Evolutionary conservation across 345 rosid genomes (phyloP).

Genomic region (Eucalyptus brandiana): DNA sequence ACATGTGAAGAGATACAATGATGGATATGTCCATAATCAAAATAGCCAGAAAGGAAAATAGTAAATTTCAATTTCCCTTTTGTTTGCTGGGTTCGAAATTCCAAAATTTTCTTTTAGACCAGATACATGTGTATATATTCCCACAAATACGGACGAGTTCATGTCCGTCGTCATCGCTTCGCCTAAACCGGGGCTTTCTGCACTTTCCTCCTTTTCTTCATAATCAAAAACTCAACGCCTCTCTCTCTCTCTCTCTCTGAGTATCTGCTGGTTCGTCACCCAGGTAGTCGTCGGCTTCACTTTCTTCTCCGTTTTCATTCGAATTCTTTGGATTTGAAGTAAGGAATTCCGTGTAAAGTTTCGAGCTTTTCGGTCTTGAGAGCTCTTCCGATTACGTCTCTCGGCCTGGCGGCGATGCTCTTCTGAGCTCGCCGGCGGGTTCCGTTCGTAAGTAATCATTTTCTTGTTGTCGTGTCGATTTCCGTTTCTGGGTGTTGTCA

Average conservation of each 20-base stretch:
- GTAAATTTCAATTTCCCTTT: not conserved
- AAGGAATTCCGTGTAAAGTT: not conserved
- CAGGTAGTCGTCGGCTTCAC: not conserved
- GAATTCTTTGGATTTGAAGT: not conserved
- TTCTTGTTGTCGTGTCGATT: not conserved
- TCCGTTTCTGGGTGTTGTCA: not conserved
- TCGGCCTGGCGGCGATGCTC: not conserved
- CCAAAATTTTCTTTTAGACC: not conserved
- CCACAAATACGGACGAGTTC: not conserved
- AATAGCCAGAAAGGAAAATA: not conserved
- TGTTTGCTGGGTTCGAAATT: not conserved
- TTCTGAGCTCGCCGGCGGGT: not conserved
- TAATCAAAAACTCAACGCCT: not conserved
- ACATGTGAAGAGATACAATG: not conserved
- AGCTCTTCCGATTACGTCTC: not conserved
- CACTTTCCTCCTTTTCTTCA: not conserved
- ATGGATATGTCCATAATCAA: not conserved
- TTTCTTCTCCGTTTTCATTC: not conserved
- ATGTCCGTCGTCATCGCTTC: not conserved
- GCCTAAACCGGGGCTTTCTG: not conserved
- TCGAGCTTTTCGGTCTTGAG: not conserved
- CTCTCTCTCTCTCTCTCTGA: not conserved
- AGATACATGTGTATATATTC: not conserved
- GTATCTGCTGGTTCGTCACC: not conserved
- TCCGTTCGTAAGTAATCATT: not conserved